A percentile compares a stretch with the other conserved stretches of the same genome.
Conservation (phyloP, 2,329 filamentous ascomycete species). For the Alternaria consortialis region DNA sequence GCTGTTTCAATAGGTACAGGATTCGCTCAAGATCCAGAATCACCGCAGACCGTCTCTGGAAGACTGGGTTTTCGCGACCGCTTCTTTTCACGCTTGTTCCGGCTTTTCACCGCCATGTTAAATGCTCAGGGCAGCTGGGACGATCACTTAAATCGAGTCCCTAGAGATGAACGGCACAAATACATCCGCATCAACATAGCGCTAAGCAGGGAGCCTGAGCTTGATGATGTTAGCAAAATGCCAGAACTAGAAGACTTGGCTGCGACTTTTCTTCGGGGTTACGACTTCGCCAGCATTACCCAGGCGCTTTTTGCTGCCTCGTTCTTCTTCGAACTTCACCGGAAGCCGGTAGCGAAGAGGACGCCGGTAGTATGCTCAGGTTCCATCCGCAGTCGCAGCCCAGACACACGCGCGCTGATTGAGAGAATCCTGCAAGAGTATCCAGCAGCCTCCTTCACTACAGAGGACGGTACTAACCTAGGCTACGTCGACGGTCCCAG, state of each 20-base stretch:
- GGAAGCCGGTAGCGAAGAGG: conserved; percentile 3
- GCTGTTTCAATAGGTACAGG: conserved; percentile 21
- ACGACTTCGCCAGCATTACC: conserved; percentile 17
- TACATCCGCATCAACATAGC: conserved; percentile 25
- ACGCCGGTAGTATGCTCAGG: conserved; percentile 7
- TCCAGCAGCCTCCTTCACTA: conserved; percentile 16
- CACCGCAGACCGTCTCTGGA: not conserved
- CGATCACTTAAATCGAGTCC: conserved; percentile 18
- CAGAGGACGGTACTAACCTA: conserved; percentile 12
- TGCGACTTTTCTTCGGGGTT: conserved; percentile 14
- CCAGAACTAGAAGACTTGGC: conserved; percentile 14
- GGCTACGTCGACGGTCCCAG: conserved; percentile 1
- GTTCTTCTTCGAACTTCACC: conserved; percentile 25
- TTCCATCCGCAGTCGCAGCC: conserved; percentile 21
- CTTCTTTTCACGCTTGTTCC: conserved; percentile 20
- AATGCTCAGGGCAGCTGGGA: conserved; percentile 19
- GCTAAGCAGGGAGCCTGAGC: conserved; percentile 10
- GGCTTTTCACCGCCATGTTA: conserved; percentile 22
- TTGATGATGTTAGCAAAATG: conserved; percentile 22
- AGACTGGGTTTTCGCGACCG: conserved; percentile 18
- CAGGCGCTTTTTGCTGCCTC: conserved; percentile 14
- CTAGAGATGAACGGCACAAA: conserved; percentile 13
- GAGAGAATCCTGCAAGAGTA: conserved; percentile 23
- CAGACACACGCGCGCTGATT: conserved; percentile 11
- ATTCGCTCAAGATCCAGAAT: conserved; percentile 12